phyloP scores from a whole-genome alignment of 2,329 filamentous ascomycete genomes.

The Cercospora beticola region DNA sequence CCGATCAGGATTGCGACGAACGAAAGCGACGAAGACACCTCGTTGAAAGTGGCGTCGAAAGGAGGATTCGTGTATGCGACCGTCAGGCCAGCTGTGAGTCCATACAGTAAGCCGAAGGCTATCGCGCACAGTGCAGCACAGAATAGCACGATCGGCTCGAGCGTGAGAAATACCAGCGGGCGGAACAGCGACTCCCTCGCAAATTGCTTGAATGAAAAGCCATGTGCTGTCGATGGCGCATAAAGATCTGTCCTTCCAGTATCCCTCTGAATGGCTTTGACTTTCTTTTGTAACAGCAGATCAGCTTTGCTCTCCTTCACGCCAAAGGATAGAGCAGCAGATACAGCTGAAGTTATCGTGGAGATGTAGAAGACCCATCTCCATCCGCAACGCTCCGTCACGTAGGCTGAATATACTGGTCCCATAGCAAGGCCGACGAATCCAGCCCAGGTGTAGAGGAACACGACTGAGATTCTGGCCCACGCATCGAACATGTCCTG shows the following conservation, averaged over 20 bases:
- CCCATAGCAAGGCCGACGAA: conserved; percentile 47
- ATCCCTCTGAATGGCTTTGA: conserved; percentile 33
- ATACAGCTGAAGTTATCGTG: conserved; percentile 40
- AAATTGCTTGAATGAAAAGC: conserved; percentile 36
- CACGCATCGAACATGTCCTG: conserved; percentile 51
- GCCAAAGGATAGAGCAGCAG: conserved; percentile 39
- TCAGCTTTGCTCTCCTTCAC: conserved; percentile 48
- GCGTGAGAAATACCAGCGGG: conserved; percentile 46
- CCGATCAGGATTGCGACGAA: conserved; percentile 45
- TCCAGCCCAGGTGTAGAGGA: conserved; percentile 48
- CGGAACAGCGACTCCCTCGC: conserved; percentile 43
- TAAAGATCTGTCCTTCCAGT: conserved; percentile 28
- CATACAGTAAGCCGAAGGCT: conserved; percentile 26
- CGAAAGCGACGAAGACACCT: conserved; percentile 43
- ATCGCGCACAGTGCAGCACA: conserved; percentile 35
- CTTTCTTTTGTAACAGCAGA: conserved; percentile 42
- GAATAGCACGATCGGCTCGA: conserved; percentile 50
- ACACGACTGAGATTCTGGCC: conserved; percentile 37
- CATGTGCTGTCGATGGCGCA: not conserved
- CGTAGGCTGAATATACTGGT: conserved; percentile 47
- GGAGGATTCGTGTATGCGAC: conserved; percentile 27
- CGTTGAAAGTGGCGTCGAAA: conserved; percentile 37
- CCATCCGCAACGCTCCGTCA: conserved; percentile 45
- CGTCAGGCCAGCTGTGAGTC: conserved; percentile 26
- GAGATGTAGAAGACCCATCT: conserved; percentile 44